Evolutionary conservation across 768 basidiomycete genomes (phyloP), one percentile per base, ranked within the genome.

Genomic region (Macrolepiota dolichaula): DNA sequence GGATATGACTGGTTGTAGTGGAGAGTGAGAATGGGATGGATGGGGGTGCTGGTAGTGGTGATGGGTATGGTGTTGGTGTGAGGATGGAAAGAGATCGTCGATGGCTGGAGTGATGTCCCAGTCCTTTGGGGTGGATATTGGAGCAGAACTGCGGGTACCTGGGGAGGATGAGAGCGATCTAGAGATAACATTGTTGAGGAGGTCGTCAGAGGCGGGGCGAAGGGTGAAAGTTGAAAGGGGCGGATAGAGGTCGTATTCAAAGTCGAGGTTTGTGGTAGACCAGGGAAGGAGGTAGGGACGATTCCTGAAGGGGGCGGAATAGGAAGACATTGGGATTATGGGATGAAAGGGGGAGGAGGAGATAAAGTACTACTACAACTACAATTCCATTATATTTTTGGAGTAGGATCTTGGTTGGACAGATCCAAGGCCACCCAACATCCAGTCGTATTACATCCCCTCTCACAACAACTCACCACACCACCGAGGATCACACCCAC

Each of bases 1-100:
- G 15, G 70, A 54, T 7, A 19, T 44, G 42, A 6, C 7, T 44
- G 42, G 15, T 13, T 6, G 55, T 11, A 64, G 24, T 37, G 70
- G 49, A 35, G 29, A 25, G 37, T 36, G n/a, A 7, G 55, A 46
- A 27, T 19, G 44, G 15, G 54, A 42, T 12, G 25, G 19, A 27
- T 38, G 54, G 27, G 54, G 38, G 4, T 38, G 38, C 5, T 25
- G 50, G 50, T 51, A 27, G 50, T 25, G 29, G 29, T 32, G 29
- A 7, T 32, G n/a, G 40, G 40, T 42, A 7, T 42, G 42, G 17
- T 44, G 42, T 2, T 15, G 19, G 19, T 42, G 40, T 1, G 42
- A 44, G 42, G 42, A n/a, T 0, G 51, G 37, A 25, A 38, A 54
- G 36, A 54, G 52, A 11, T 38, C 52, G 36, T 54, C 51, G 32